Evolutionary conservation across 495 filamentous ascomycete genomes (phyloP).

Genomic region (Aspergillus steynii): DNA sequence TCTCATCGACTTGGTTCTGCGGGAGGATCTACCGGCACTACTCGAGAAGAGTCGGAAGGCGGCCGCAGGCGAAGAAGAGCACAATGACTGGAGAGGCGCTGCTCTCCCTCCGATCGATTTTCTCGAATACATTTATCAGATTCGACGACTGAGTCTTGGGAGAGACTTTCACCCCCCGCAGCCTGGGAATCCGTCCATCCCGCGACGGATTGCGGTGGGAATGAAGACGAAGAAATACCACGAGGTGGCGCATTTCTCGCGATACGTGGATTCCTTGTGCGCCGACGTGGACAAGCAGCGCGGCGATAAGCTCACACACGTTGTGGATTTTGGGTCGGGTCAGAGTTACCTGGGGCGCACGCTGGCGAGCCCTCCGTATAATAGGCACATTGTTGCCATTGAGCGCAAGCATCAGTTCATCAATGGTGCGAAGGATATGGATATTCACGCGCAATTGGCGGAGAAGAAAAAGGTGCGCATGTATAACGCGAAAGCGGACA

Average conservation of each 20-base stretch:
- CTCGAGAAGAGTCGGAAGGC: slow-evolving; percentile 9
- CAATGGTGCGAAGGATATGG: slow-evolving; percentile 76
- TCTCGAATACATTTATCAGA: slow-evolving; percentile 69
- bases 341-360: slow-evolving; percentile 94
- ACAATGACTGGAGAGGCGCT: slow-evolving; percentile 48
- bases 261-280: slow-evolving; percentile 55
- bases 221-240: slow-evolving; percentile 98
- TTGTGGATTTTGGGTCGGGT: slow-evolving; percentile 93
- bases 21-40: slow-evolving; percentile 59
- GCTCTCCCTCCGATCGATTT: slow-evolving; percentile 66
- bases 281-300: slow-evolving; percentile 56
- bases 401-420: slow-evolving; percentile 87
- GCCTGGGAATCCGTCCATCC: slow-evolving; percentile 46
- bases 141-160: slow-evolving; percentile 67
- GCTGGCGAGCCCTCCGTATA: slow-evolving; percentile 80
- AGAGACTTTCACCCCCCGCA: slow-evolving; percentile 54
- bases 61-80: slow-evolving; percentile 11
- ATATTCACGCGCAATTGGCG: slow-evolving; percentile 71
- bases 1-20: slow-evolving; percentile 75
- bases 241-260: slow-evolving; percentile 71
- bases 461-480: slow-evolving; percentile 54
- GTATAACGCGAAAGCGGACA: slow-evolving; percentile 72
- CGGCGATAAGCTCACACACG: slow-evolving; percentile 68
- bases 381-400: slow-evolving; percentile 83
- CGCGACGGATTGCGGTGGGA: slow-evolving; percentile 73